Percentiles rank a stretch among this genome's conserved stretches.
These are phyloP conservation scores for Moricandia moricandioides DNA, from an alignment of 345 rosid species.

Conservation along the genomic window DNA sequence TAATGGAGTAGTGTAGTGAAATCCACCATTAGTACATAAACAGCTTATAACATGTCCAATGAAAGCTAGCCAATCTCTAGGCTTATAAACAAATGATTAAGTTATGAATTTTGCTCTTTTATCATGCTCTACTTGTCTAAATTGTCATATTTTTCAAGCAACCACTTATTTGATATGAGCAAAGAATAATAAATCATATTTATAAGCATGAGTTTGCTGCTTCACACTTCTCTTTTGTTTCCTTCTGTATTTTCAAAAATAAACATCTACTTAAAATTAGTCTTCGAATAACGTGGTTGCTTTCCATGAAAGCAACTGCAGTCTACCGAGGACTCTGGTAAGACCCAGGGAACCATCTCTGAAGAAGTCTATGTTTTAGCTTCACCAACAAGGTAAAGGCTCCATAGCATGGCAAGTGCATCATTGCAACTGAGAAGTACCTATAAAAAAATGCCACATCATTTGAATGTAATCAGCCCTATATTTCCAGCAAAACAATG, in stretches of 20 bases:
- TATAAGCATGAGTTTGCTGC: slow-evolving; percentile 29
- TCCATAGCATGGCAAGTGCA: slow-evolving; percentile 91
- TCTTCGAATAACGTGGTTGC: slow-evolving; percentile 3
- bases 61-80: background rate
- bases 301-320: slow-evolving; percentile 23
- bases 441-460: slow-evolving; percentile 34
- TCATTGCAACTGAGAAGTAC: slow-evolving; percentile 77
- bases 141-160: background rate
- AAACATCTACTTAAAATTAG: slow-evolving; percentile 22
- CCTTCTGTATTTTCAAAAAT: slow-evolving; percentile 10
- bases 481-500: background rate
- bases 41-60: background rate
- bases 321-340: slow-evolving; percentile 47
- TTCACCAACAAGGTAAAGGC: slow-evolving; percentile 57
- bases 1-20: background rate
- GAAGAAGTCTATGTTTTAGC: slow-evolving; percentile 59
- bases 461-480: background rate
- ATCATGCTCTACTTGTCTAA: background rate
- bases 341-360: slow-evolving; percentile 72
- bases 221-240: slow-evolving; percentile 19
- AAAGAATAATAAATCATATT: slow-evolving; percentile 26
- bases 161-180: slow-evolving; percentile 9
- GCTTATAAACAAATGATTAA: background rate
- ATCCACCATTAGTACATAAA: background rate
- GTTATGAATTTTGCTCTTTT: background rate